Base-by-base conservation (phyloP, 768 basidiomycete genomes). In the Agaricus sinodeliciosus region DNA sequence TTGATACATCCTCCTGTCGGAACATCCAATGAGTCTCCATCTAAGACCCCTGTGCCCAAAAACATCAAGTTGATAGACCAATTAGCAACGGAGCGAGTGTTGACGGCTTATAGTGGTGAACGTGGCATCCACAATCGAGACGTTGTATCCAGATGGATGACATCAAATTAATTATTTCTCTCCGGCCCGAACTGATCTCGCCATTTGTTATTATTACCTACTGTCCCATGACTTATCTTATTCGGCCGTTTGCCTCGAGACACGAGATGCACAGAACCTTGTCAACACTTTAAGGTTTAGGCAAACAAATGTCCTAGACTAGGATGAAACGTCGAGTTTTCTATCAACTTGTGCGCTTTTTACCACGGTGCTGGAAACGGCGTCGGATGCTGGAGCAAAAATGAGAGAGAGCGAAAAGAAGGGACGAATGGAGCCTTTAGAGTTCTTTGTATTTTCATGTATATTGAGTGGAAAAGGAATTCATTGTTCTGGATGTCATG, bases 11-110 rank as follows among this genome's bases (percentile, higher is more conserved):
- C 76, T 3, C 61, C 73, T 15, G 55, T 70, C 8, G 50, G 46
- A 11, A 15, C 28, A n/a, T 65, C 66, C 13, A 65, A 71, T 2
- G 65, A 60, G 1, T 85, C 87, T 0, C 65, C 76, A 1, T 87
- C 85, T 0, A 71, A 81, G 37, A 87, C 85, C 0, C 46, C 73
- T 1, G 64, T 77, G 12, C 84, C 87, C 3, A 76, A 80, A 56
- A 77, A 76, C 19, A 57, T 87, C 13, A 72, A 75, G 36, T 63
- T 77, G 16, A 70, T 92, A 28, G 85, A 88, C 57, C 82, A 85
- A 58, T 71, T 90, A 11, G 84, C 88, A 4, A 86, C 83, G 12
- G 87, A 90, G 62, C 70, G 83, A 18, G 69, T 92, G 16, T 70
- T 84, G 43, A 78, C 76, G 8, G 77, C 79, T 0, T 89, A 90